A percentile compares a stretch with the other conserved stretches of the same genome.
Conservation (phyloP, 805 yeast species). For the Lachancea thermotolerans region DNA sequence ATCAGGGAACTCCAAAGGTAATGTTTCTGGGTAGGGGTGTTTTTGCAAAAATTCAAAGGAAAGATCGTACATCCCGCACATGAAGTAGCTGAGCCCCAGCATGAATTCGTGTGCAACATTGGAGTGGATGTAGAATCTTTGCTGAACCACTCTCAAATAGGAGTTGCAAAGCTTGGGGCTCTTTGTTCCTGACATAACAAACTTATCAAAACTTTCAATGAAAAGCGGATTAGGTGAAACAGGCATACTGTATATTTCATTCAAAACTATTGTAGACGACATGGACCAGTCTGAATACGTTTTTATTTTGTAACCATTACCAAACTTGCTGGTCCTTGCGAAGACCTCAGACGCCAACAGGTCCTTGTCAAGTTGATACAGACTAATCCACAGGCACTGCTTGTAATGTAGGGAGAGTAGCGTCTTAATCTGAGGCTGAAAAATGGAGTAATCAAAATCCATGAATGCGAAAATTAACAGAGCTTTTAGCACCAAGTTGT, state of each 20-base stretch:
- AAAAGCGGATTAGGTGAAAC: conserved; percentile 16
- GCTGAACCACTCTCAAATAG: conserved; percentile 16
- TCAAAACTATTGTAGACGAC: neutral
- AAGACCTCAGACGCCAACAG: conserved; percentile 18
- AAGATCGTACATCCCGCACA: conserved; percentile 20
- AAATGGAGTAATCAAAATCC: conserved; percentile 31
- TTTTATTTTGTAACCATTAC: conserved; percentile 20
- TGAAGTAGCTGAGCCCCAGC: conserved; percentile 22
- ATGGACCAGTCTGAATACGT: conserved; percentile 18
- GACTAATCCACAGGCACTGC: conserved; percentile 19
- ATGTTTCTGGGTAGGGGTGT: conserved; percentile 19
- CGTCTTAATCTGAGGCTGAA: conserved; percentile 17
- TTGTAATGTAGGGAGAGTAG: conserved; percentile 24
- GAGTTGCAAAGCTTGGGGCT: conserved; percentile 5
- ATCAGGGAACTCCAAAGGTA: conserved; percentile 16
- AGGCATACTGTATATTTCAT: conserved; percentile 4
- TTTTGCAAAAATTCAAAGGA: conserved; percentile 24
- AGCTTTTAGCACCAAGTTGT: conserved; percentile 29
- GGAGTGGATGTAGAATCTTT: conserved; percentile 17
- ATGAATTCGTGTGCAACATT: conserved; percentile 22
- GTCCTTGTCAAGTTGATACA: conserved; percentile 21
- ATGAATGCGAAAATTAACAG: conserved; percentile 33
- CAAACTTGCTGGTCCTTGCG: conserved; percentile 17
- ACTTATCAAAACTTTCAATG: conserved; percentile 16
- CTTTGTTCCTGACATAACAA: conserved; percentile 11